Base-by-base conservation (phyloP, 257 asterid species). In the Nicotiana benthamiana region DNA sequence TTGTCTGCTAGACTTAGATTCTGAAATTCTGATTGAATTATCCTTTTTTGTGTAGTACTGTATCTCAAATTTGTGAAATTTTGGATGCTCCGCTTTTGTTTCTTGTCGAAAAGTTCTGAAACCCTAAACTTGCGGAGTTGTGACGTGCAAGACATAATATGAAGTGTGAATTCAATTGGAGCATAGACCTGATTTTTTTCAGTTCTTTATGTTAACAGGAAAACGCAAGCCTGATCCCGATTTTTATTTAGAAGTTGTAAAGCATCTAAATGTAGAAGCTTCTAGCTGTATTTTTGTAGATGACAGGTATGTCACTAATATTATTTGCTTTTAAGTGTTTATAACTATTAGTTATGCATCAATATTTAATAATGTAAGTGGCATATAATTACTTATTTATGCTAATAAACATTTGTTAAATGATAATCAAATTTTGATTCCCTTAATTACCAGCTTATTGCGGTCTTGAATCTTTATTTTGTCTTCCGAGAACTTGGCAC, bases 141-240 rank as follows among this genome's bases (percentile, higher is more conserved):
- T 70, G 16, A 46, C 24, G 9, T 1, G 0, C n/a, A 24, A 72
- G 12, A 24, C 75, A 13, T 30, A 5, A 16, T 17, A 16, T 65
- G 26, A 65, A 30, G 26, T 16, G 13, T 12, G 57, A 70, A 43
- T 43, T 34, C 4, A 11, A 48, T 24, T 46, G 60, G 78, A 72
- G 40, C 60, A 70, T 22, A 24, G 32, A 24, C 60, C 51, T 46
- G 22, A 54, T 54, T 43, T 26, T 26, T 36, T 32, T 53, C 82
- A 52, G 34, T 56, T 59, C 30, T 9, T n/a, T 54, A 78, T 76
- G 68, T 82, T 52, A 81, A 80, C 91, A 94, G 98, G 98, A 83
- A 93, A 91, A 89, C 91, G 96, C 87, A 93, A 94, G 87, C 98
- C 98, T 70, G 96, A 94, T 83, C 89, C 90, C n/a, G 91, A 87